Conservation (phyloP, 2,329 filamentous ascomycete genomes). For the Pyrenochaeta sp. region DNA sequence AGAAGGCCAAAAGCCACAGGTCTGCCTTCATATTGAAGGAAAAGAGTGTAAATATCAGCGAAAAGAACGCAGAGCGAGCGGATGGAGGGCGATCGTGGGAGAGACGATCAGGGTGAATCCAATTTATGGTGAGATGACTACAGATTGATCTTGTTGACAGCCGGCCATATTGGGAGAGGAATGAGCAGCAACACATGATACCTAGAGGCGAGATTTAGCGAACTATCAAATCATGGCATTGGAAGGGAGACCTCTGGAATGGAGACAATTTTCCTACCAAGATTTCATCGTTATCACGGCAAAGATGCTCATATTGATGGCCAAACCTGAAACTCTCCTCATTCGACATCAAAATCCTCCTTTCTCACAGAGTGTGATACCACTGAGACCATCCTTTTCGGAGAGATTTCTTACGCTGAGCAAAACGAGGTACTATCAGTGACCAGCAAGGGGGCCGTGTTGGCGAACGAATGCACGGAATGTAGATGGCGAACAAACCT, state of each 20-base stretch:
- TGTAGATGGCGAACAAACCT: constrained; percentile 1
- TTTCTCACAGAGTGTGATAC: too few relatives aligned
- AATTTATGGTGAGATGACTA: constrained; percentile 35
- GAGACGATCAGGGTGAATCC: constrained; percentile 24
- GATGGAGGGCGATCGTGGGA: constrained; percentile 22
- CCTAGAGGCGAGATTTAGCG: constrained; percentile 20
- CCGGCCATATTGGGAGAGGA: constrained; percentile 21
- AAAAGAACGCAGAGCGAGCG: constrained; percentile 27
- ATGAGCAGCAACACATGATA: constrained; percentile 31
- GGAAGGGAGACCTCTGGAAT: constrained; percentile 6
- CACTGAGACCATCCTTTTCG: too few relatives aligned
- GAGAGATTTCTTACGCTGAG: too few relatives aligned
- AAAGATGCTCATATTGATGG: too few relatives aligned
- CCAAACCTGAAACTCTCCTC: too few relatives aligned
- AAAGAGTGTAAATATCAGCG: constrained; percentile 25
- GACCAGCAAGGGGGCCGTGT: not conserved
- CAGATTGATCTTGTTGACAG: constrained; percentile 36
- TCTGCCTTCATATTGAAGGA: constrained; percentile 31
- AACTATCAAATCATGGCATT: not conserved
- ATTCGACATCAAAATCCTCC: too few relatives aligned
- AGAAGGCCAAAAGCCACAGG: constrained; percentile 17
- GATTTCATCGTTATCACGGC: too few relatives aligned
- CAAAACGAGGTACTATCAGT: not conserved
- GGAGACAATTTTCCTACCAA: too few relatives aligned
- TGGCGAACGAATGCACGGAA: constrained; percentile 1